Percentiles rank a stretch among this genome's conserved stretches.
Evolutionary conservation across 2,329 filamentous ascomycete genomes (phyloP).

Genomic region (Claviceps cyperi): DNA sequence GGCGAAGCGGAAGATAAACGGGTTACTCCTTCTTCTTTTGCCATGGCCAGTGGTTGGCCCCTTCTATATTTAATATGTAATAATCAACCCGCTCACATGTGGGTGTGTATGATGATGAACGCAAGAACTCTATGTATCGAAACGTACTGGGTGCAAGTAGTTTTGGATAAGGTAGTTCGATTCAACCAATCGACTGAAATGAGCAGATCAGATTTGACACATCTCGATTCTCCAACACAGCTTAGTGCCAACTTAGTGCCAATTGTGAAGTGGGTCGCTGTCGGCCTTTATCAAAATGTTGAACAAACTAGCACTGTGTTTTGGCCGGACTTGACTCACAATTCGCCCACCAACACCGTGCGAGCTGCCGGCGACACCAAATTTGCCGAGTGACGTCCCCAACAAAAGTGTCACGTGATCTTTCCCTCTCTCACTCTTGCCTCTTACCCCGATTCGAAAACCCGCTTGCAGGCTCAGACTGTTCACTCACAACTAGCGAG

Average conservation of each 20-base stretch:
- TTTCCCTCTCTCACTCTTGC: background rate
- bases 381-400: background rate
- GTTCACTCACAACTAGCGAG: background rate
- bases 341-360: no score
- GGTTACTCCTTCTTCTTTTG: background rate
- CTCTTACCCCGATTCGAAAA: background rate
- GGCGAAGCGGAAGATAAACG: conserved; percentile 1
- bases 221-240: background rate
- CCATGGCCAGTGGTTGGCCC: background rate
- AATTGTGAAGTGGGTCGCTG: no score
- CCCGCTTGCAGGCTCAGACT: background rate
- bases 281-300: no score
- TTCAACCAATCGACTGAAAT: background rate
- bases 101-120: conserved; percentile 1
- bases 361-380: no score
- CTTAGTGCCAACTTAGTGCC: background rate
- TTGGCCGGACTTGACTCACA: no score
- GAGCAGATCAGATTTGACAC: background rate
- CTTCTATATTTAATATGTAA: background rate
- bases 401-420: background rate
- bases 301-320: no score
- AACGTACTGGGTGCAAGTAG: background rate
- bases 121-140: background rate
- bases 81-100: background rate
- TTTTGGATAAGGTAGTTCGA: background rate